Evolutionary conservation across 2,329 filamentous ascomycete genomes (phyloP), one percentile per base, ranked within the genome.

Genomic region (Polytolypa hystricis): DNA sequence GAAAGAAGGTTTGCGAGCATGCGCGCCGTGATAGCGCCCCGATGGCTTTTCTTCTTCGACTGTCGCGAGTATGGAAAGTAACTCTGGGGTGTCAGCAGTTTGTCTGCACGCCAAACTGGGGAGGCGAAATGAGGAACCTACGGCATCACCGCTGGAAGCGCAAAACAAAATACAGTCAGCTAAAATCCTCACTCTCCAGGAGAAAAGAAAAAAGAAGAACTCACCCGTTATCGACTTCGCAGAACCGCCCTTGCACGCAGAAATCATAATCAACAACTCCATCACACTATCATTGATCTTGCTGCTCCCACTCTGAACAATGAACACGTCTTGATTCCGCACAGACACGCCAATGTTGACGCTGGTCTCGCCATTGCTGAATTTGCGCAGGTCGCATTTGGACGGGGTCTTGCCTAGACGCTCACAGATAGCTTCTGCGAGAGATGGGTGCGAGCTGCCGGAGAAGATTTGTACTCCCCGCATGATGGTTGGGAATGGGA

Each of bases 31-130:
- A 98, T 96, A 41, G 91, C 86, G 35, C 91, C 91, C 47, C 91
- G 77, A 56, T 96, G 89, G 39, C 85, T 86, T 66, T 98, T 98
- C 72, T 96, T 96, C 71, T 98, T 98, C 40, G 89, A 96, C 62
- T 98, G 91, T 44, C 91, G 84, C 49, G 86, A 95, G 68, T 98
- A 98, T n/a, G 91, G 91, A 55, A 96, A 98, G 65, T 96, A 96
- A 53, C 63, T 66, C 57, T 48, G 50, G 42, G 42, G 41, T 42
- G 56, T 63, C 54, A 64, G 60, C 51, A 54, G 55, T 46, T n/a
- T 7, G n/a, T 25, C 21, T 25, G 7, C 7, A 7, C 21, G n/a
- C n/a, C 21, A 25, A n/a, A 25, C 9, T 15, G 18, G 26, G 10
- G 14, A 23, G 9, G 14, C 8, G 18, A 45, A 41, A 48, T 41